Evolutionary conservation across 2,329 filamentous ascomycete species (phyloP).

Genomic region (Aspergillus oerlinghausenensis): DNA sequence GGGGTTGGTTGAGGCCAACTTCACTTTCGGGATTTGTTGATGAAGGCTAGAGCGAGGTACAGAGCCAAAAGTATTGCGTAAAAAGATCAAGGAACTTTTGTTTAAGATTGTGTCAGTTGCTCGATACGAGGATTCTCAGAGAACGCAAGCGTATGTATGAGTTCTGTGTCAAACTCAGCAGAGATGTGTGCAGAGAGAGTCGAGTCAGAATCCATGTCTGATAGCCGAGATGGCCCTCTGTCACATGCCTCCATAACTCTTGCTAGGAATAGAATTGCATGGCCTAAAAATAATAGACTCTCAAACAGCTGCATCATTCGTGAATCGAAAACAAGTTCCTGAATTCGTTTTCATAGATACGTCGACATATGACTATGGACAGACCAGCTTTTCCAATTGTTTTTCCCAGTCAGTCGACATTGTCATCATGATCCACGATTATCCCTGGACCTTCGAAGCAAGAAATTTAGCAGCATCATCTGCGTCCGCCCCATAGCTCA

Average conservation of each 20-base stretch:
- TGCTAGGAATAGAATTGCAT: neutral
- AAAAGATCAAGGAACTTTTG: neutral
- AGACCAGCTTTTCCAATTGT: neutral
- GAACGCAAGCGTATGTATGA: neutral
- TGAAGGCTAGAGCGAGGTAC: neutral
- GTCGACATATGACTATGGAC: neutral
- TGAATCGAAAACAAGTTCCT: neutral
- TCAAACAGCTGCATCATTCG: neutral
- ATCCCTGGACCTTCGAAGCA: slow-evolving; percentile 5
- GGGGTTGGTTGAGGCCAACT: neutral
- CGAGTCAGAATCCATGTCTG: neutral
- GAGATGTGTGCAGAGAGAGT: neutral
- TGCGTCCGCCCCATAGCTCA: slow-evolving; percentile 19
- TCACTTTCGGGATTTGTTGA: neutral
- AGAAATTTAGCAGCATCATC: slow-evolving; percentile 17
- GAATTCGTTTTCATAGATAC: neutral
- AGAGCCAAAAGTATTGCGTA: neutral
- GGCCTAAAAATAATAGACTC: neutral
- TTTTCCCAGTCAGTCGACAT: neutral
- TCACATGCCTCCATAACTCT: neutral
- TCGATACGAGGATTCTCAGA: neutral
- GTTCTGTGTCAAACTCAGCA: neutral
- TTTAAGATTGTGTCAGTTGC: neutral
- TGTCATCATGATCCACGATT: neutral
- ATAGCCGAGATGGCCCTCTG: neutral